phyloP scores from a whole-genome alignment of 768 basidiomycete genomes.

The Mycena epipterygia region DNA sequence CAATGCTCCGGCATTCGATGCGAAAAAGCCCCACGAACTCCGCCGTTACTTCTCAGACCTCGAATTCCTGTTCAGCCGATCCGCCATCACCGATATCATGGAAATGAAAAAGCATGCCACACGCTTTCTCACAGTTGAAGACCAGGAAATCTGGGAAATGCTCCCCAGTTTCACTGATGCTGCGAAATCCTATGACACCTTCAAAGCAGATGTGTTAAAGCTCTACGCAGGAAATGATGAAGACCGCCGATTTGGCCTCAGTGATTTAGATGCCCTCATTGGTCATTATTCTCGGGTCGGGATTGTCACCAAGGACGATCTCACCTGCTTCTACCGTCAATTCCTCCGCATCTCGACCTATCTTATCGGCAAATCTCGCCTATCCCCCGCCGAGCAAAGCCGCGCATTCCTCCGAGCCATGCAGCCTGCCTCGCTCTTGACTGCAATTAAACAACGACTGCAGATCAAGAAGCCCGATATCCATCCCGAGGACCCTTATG shows the following conservation, averaged over 20 bases:
- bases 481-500: constrained; percentile 42
- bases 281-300: constrained; percentile 31
- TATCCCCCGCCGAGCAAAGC: constrained; percentile 38
- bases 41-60: constrained; percentile 36
- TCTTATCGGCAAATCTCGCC: constrained; percentile 31
- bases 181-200: constrained; percentile 33
- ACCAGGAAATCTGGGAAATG: constrained; percentile 37
- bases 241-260: constrained; percentile 33
- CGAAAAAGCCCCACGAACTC: constrained; percentile 31
- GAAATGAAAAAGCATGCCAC: constrained; percentile 36
- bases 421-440: constrained; percentile 11
- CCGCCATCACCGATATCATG: constrained; percentile 5
- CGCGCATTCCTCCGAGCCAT: constrained; percentile 37
- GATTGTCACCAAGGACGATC: constrained; percentile 32
- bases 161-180: constrained; percentile 23
- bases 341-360: constrained; percentile 40
- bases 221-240: constrained; percentile 40
- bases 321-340: constrained; percentile 38
- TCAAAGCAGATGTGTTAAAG: constrained; percentile 38
- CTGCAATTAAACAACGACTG: constrained; percentile 29
- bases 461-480: constrained; percentile 38
- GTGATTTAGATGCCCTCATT: constrained; percentile 41
- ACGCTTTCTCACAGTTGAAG: constrained; percentile 27
- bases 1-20: constrained; percentile 38
- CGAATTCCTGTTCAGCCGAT: constrained; percentile 17